phyloP scores from a whole-genome alignment of 2,329 filamentous ascomycete species.

The Beauveria bassiana region DNA sequence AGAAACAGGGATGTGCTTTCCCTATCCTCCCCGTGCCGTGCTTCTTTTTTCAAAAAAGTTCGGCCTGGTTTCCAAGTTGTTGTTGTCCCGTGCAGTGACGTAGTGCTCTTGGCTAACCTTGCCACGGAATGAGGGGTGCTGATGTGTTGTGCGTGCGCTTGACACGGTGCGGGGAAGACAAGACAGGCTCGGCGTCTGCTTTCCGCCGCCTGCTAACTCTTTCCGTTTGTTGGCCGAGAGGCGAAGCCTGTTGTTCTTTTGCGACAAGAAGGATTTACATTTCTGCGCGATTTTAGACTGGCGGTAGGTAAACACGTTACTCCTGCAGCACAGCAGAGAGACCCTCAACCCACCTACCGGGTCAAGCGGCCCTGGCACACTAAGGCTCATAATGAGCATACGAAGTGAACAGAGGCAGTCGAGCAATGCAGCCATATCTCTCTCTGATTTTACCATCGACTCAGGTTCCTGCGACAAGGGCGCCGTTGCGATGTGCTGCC shows the following conservation, averaged over 20 bases:
- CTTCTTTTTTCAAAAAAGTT: background rate
- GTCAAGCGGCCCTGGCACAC: background rate
- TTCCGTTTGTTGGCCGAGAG: background rate
- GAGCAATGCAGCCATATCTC: background rate
- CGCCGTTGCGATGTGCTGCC: background rate
- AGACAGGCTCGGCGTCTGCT: constrained; percentile 1
- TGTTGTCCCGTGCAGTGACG: background rate
- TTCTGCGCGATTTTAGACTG: constrained; percentile 1
- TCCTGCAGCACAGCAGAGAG: background rate
- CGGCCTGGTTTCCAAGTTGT: background rate
- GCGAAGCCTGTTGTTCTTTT: background rate
- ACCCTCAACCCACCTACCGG: background rate
- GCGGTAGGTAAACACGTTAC: background rate
- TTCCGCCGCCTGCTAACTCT: background rate
- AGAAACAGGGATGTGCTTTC: background rate
- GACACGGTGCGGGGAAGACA: background rate
- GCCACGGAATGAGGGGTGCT: background rate
- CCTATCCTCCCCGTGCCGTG: background rate
- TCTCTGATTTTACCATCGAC: background rate
- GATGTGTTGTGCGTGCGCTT: constrained; percentile 3
- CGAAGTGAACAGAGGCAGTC: background rate
- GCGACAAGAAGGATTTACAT: background rate
- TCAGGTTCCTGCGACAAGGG: background rate
- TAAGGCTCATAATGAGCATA: background rate
- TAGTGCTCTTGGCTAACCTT: background rate